These are phyloP conservation scores for Lactarius tabidus DNA, from an alignment of 768 basidiomycete genomes.

Conservation along the genomic window DNA sequence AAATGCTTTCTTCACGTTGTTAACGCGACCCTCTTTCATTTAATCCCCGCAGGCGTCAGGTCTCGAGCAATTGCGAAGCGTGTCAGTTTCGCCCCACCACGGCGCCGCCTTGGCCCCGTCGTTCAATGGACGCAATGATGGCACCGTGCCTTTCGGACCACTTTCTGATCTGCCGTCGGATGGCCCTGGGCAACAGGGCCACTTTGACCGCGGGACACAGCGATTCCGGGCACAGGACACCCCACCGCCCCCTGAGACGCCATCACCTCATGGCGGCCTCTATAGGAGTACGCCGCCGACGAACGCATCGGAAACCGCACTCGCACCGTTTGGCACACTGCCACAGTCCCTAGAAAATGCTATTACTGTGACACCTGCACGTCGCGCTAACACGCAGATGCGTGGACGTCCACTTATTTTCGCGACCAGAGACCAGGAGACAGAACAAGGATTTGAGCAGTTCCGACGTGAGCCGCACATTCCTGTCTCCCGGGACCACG, in stretches of 20 bases:
- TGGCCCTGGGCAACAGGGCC: not conserved
- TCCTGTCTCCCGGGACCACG: not conserved
- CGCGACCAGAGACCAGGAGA: not conserved
- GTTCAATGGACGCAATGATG: constrained; percentile 6
- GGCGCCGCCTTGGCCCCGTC: not conserved
- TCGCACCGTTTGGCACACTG: constrained; percentile 7
- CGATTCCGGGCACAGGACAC: not conserved
- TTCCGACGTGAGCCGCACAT: constrained; percentile 5
- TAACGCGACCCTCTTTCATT: constrained; percentile 4
- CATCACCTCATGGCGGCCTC: not conserved
- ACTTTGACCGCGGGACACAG: not conserved
- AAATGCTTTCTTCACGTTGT: constrained; percentile 13
- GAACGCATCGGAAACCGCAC: not conserved
- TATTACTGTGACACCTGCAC: not conserved
- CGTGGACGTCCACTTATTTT: constrained; percentile 1
- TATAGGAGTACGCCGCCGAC: not conserved
- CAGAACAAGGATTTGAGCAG: constrained; percentile 4
- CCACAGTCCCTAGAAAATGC: constrained; percentile 10
- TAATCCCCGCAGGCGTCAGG: constrained; percentile 15
- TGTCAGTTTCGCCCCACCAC: constrained; percentile 2
- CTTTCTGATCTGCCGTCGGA: not conserved
- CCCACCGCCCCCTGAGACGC: not conserved
- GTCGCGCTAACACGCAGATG: constrained; percentile 3
- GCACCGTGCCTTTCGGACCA: not conserved
- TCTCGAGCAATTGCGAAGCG: constrained; percentile 1